These are phyloP conservation scores for Nemania abortiva DNA, from an alignment of 2,329 filamentous ascomycete genomes.

Conservation along the genomic window DNA sequence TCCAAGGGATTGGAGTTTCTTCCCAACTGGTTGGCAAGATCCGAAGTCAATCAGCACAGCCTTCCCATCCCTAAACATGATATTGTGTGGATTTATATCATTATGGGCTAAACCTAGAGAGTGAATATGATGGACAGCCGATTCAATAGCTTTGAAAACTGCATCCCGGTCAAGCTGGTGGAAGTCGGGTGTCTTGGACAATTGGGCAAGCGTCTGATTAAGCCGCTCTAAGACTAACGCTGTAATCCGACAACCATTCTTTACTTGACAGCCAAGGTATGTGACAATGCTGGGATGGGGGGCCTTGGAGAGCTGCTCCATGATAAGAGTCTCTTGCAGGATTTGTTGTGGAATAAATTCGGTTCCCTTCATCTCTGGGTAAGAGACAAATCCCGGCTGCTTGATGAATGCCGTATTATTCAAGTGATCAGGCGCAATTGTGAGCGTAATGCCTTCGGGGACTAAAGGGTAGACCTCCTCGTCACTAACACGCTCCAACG, in stretches of 20 bases:
- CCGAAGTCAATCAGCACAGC: constrained; percentile 48
- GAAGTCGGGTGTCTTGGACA: constrained; percentile 8
- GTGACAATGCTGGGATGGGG: constrained; percentile 32
- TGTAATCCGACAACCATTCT: constrained; percentile 27
- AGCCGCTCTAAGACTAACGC: constrained; percentile 28
- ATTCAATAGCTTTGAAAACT: constrained; percentile 39
- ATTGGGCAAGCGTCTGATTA: constrained; percentile 29
- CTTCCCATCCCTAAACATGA: constrained; percentile 44
- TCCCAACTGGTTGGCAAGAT: constrained; percentile 26
- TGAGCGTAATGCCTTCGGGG: constrained; percentile 7
- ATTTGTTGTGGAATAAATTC: constrained; percentile 25
- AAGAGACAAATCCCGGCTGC: constrained; percentile 20
- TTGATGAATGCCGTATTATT: constrained; percentile 28
- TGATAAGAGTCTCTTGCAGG: constrained; percentile 27
- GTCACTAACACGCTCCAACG: constrained; percentile 24
- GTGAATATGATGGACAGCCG: constrained; percentile 45
- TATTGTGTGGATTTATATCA: constrained; percentile 47
- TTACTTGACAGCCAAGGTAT: constrained; percentile 32
- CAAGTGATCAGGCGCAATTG: constrained; percentile 24
- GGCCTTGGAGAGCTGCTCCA: constrained; percentile 30
- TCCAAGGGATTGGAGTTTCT: constrained; percentile 28
- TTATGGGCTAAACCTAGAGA: constrained; percentile 48
- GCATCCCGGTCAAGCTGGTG: constrained; percentile 22
- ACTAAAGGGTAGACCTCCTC: constrained; percentile 33
- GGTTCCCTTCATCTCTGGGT: constrained; percentile 22